phyloP scores from a whole-genome alignment of 2,329 filamentous ascomycete species.

The Trichoderma sp. region DNA sequence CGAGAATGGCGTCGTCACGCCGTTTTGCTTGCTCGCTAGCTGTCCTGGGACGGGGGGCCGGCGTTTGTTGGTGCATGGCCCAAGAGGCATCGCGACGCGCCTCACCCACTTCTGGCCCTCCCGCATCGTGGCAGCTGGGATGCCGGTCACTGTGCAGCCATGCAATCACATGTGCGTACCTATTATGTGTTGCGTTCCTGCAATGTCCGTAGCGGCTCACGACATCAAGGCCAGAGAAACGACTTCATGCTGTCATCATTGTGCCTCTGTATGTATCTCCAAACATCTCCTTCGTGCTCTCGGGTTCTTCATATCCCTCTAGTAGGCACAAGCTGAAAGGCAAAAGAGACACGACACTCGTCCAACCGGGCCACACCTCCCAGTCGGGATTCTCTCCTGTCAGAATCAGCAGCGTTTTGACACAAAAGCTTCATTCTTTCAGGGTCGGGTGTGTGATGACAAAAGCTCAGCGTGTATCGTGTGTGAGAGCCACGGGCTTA shows the following conservation, averaged over 20 bases:
- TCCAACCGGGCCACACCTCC: constrained; percentile 4
- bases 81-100: constrained; percentile 5
- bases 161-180: constrained; percentile 20
- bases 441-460: constrained; percentile 18
- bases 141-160: constrained; percentile 3
- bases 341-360: background rate
- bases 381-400: too few relatives aligned
- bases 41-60: background rate
- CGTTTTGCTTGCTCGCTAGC: constrained; percentile 2
- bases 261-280: background rate
- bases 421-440: constrained; percentile 2
- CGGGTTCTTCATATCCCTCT: background rate
- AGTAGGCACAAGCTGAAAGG: background rate
- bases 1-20: background rate
- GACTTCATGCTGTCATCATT: background rate
- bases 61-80: background rate
- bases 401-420: background rate
- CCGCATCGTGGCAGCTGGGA: background rate
- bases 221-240: too few relatives aligned
- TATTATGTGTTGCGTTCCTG: background rate
- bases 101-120: constrained; percentile 8
- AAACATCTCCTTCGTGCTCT: background rate
- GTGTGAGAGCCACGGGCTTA: constrained; percentile 19
- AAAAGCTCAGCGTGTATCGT: too few relatives aligned
- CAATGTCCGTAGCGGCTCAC: background rate